These are phyloP conservation scores for Capillidium rhysosporum DNA, from an alignment of 371 early-diverging fungal genomes.

Conservation along the genomic window DNA sequence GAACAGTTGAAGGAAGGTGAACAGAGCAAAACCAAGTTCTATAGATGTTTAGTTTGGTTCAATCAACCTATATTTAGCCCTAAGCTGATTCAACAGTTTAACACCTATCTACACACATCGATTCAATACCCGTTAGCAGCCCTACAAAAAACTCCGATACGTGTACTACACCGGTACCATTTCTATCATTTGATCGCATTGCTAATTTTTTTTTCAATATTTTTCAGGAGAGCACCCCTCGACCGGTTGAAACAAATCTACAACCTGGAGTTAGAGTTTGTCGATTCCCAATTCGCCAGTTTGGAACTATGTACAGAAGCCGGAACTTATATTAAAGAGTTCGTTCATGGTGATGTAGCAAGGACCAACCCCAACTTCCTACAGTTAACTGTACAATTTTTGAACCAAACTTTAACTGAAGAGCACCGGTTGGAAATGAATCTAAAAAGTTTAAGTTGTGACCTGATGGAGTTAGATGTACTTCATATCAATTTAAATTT, in stretches of 20 bases:
- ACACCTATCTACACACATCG: conserved; percentile 24
- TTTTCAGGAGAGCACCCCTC: conserved; percentile 43
- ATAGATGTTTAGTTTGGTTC: conserved; percentile 48
- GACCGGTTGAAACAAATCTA: conserved; percentile 47
- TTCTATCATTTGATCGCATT: too few relatives aligned
- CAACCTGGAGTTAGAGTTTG: conserved; percentile 14
- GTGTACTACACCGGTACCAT: conserved; percentile 76
- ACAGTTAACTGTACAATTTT: neutral
- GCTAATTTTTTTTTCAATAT: conserved; percentile 1
- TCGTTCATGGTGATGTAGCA: conserved; percentile 91
- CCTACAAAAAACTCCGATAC: conserved; percentile 82
- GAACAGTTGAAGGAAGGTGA: conserved; percentile 69
- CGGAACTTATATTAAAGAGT: conserved; percentile 98
- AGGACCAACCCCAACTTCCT: conserved; percentile 58
- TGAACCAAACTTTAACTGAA: too few relatives aligned
- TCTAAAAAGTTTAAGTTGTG: neutral
- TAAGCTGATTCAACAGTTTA: conserved; percentile 22
- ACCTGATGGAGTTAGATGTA: conserved; percentile 4
- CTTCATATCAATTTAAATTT: neutral
- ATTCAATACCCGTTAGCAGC: conserved; percentile 30
- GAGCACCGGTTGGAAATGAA: too few relatives aligned
- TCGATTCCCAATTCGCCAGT: conserved; percentile 27
- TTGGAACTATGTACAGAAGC: conserved; percentile 65
- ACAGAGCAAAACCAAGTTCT: conserved; percentile 60
- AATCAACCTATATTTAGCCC: conserved; percentile 15